These are phyloP conservation scores for Nakazawaea molendinolei DNA, from an alignment of 805 yeast species.

Conservation along the genomic window DNA sequence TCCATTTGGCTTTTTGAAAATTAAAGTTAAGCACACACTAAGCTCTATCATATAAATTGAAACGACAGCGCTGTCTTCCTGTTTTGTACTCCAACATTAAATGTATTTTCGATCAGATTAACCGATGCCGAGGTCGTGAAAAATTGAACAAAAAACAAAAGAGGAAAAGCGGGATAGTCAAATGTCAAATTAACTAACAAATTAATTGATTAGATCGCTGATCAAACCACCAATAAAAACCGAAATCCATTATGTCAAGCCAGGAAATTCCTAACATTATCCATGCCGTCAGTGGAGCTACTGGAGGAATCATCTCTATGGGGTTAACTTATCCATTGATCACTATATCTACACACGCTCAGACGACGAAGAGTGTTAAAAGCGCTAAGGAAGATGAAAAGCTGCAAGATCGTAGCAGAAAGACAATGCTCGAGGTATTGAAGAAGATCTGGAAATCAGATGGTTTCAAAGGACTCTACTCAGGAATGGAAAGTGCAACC, in stretches of 20 bases:
- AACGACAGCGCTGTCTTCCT: no score
- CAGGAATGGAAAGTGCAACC: constrained; percentile 84
- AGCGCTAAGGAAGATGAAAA: constrained; percentile 15
- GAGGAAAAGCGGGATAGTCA: no score
- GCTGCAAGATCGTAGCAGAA: constrained; percentile 13
- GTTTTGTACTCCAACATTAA: no score
- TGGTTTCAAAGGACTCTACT: constrained; percentile 59
- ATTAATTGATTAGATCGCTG: no score
- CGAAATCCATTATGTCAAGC: neutral
- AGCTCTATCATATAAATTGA: no score
- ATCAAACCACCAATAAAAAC: no score
- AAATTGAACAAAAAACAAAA: no score
- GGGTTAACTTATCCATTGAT: constrained; percentile 85
- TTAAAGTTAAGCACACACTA: no score
- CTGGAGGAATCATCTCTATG: constrained; percentile 87
- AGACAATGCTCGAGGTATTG: constrained; percentile 5
- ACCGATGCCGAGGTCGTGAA: no score
- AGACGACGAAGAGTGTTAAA: constrained; percentile 41
- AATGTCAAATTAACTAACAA: no score
- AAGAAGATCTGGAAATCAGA: neutral
- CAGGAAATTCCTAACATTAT: constrained; percentile 45
- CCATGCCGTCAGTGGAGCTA: constrained; percentile 93
- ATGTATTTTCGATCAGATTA: no score
- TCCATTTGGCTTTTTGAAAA: no score
- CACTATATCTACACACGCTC: constrained; percentile 82